A percentile compares a stretch with the other conserved stretches of the same genome.
These are phyloP conservation scores for Zymoseptoria crescenta DNA, from an alignment of 2,329 filamentous ascomycete species.

Conservation along the genomic window DNA sequence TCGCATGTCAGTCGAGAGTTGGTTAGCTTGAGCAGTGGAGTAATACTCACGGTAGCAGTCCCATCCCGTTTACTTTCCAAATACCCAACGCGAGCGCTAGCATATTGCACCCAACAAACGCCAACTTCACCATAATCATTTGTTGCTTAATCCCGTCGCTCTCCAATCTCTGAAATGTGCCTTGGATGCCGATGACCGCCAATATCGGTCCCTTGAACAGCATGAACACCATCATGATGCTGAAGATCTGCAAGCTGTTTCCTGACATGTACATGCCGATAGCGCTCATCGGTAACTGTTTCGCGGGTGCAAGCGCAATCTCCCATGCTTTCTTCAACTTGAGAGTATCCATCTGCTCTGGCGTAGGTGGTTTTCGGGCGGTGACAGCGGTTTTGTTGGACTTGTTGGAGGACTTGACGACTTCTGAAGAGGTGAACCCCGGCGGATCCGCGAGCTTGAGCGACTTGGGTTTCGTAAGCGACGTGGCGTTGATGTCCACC, in stretches of 20 bases:
- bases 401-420: conserved; percentile 14
- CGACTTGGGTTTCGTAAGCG: conserved; percentile 58
- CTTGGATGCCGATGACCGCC: conserved; percentile 73
- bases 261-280: conserved; percentile 99
- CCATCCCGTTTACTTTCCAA: conserved; percentile 97
- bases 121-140: conserved; percentile 74
- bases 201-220: conserved; percentile 93
- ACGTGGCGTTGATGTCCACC: conserved; percentile 64
- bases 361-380: conserved; percentile 58
- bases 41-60: conserved; percentile 69
- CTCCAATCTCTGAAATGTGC: conserved; percentile 86
- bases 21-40: neutral
- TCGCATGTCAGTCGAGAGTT: conserved; percentile 10
- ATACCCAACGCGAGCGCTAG: conserved; percentile 76
- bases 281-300: conserved; percentile 92
- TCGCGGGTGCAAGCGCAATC: conserved; percentile 84
- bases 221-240: conserved; percentile 99
- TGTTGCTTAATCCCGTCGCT: conserved; percentile 66
- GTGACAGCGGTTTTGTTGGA: conserved; percentile 21
- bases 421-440: conserved; percentile 57
- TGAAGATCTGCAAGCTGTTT: conserved; percentile 96
- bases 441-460: conserved; percentile 72
- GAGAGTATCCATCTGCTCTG: conserved; percentile 85
- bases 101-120: conserved; percentile 82
- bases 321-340: conserved; percentile 99